Evolutionary conservation across 805 yeast genomes (phyloP).

Genomic region (Candida maesae): DNA sequence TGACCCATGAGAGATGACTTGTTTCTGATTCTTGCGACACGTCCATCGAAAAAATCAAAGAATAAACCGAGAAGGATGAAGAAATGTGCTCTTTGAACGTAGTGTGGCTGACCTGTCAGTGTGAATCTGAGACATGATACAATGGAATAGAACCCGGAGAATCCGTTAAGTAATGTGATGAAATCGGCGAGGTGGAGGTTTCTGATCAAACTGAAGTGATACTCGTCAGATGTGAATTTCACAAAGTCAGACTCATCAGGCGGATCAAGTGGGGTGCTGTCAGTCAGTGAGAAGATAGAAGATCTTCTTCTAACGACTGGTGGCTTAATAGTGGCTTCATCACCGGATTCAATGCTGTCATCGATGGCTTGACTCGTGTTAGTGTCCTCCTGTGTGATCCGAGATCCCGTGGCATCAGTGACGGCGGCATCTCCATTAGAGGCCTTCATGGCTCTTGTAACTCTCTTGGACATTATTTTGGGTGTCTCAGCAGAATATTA

Average conservation of each 20-base stretch:
- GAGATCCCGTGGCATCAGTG: constrained; percentile 2
- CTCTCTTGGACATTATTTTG: constrained; percentile 16
- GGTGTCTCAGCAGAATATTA: background rate
- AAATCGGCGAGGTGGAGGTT: constrained; percentile 93
- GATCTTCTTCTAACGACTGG: constrained; percentile 40
- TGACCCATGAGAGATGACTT: constrained; percentile 94
- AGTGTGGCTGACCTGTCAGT: constrained; percentile 61
- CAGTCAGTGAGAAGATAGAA: constrained; percentile 42
- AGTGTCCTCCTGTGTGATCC: constrained; percentile 4
- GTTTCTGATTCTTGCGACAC: constrained; percentile 92
- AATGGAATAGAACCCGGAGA: constrained; percentile 88
- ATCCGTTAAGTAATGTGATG: constrained; percentile 91
- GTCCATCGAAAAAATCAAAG: constrained; percentile 95
- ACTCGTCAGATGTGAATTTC: constrained; percentile 74
- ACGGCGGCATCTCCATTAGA: background rate
- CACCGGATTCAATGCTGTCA: constrained; percentile 20
- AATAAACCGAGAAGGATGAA: constrained; percentile 89
- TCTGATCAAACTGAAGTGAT: constrained; percentile 84
- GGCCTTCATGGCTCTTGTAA: constrained; percentile 19
- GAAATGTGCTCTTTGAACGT: constrained; percentile 83
- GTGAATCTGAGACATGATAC: constrained; percentile 82
- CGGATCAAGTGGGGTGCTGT: constrained; percentile 54
- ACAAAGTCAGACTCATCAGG: constrained; percentile 75
- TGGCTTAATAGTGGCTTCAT: constrained; percentile 16
- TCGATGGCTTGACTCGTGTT: constrained; percentile 17